Evolutionary conservation across 768 basidiomycete species (phyloP), one percentile per base, ranked within the genome.

Genomic region (Mycena polygramma): DNA sequence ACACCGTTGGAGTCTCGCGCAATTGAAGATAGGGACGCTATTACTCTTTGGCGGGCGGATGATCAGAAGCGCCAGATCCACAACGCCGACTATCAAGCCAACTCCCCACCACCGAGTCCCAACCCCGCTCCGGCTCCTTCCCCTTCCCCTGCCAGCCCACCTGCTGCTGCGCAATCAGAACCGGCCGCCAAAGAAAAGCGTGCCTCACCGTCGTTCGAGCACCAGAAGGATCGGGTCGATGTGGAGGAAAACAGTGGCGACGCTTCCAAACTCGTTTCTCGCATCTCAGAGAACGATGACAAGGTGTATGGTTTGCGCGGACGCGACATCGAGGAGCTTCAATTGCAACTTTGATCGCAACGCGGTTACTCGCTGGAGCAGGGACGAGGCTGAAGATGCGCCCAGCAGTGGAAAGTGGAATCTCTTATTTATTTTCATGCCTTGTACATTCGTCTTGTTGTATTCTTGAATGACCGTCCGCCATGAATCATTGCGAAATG

Each of bases 41-140:
- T n/a, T n/a, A n/a, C n/a, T n/a, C n/a, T n/a, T n/a, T n/a, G n/a
- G n/a, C n/a, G n/a, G n/a, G n/a, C 8, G 46, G 46, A 2, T n/a
- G 46, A 48, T 48, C 17, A 48, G 14, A 70, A 70, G 51, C 66
- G 64, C 20, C 71, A 73, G 60, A 63, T 73, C 51, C 68, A 66
- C 64, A 69, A 73, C 51, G 71, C 71, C 52, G 67, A 73, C 63
- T 73, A 73, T 58, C 59, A 66, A 30, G 67, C 71, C 52, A 66
- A 55, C 49, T 36, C 35, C 10, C 66, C 66, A 4, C 65, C 66
- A 10, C 64, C 70, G 11, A 54, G 48, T 35, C 63, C 52, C 35
- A 49, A 63, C 36, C 62, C 60, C 30, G 45, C 58, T 2, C 39
- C 62, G 9, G n/a, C 54, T 20, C 37, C 66, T 19, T 55, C 54